Evolutionary conservation across 2,329 filamentous ascomycete genomes (phyloP), one percentile per base, ranked within the genome.

Genomic region (Hypoxylon sp.): DNA sequence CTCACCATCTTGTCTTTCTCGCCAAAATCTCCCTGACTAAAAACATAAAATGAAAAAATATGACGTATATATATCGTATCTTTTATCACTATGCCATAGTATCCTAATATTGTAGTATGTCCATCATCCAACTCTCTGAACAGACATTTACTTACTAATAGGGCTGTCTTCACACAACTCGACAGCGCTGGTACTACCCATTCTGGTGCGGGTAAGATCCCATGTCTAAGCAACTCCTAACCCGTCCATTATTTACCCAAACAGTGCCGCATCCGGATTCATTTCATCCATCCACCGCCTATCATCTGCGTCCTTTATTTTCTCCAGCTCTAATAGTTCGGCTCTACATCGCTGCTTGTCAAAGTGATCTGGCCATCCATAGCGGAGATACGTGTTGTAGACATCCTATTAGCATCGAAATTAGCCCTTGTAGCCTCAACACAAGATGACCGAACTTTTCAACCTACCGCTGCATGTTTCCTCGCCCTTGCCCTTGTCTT

Each of bases 361-460:
- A n/a, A 66, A 61, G 27, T 31, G 42, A 27, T 51, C 17, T 6
- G 63, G 63, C 57, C 56, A 61, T 37, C 63, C 57, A 7, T 61
- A 6, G 6, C 56, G 42, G 30, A 61, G 50, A 48, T 66, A 56
- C 6, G 20, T 51, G 22, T 61, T 61, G n/a, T 61, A 61, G 4
- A 61, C 6, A 20, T 60, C 56, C 60, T 63, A 44, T 6, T 3
- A 25, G 14, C 1, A 35, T 22, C 6, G 25, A 25, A 33, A 22
- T 57, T n/a, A 63, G 44, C 25, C 20, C 17, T 25, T n/a, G n/a
- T 22, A 25, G 6, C 6, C 8, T 25, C 10, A 25, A 2, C 8
- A 40, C 13, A n/a, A 40, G 7, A n/a, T 33, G 17, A 1, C 6
- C 1, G 7, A n/a, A 11, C 22, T 49, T 13, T 55, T 37, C 2